Base-by-base conservation (phyloP, 768 basidiomycete genomes). In the Lentinula sp. region DNA sequence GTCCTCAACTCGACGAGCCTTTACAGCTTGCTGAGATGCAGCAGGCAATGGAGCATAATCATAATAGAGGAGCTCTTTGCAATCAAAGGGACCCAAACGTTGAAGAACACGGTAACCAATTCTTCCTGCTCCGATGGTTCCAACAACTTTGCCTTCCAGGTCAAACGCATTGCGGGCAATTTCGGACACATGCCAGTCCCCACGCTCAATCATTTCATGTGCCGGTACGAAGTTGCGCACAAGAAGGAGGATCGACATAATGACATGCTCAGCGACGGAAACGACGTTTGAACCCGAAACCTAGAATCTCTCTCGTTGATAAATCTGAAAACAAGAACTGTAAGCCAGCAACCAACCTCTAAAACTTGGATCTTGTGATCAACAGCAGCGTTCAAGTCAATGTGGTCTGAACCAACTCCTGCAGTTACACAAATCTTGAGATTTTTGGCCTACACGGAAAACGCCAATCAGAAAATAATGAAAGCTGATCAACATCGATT, bases 381-480 rank as follows among this genome's bases (percentile, higher is more conserved):
- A 65, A 91, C 93, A 28, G 91, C 89, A 21, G 92, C 89, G 72
- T 95, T 88, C 62, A 96, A 82, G 70, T 95, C 93, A 64, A 94
- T 85, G 76, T 91, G 92, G 75, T 95, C 94, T 18, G 89, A 92
- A 10, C 93, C 91, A 51, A 94, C 92, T 72, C 91, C 92, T 62
- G 93, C 94, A 23, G 94, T 97, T 68, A 95, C 82, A 68, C 89
- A 91, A 60, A 95, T 71, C 75, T 93, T 95, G 63, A 97, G 83
- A 66, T 95, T 94, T 75, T 89, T 88, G 35, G 94, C 92, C 83
- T 92, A 59, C 70, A 52, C 9, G 16, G 28, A 57, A 11, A 28
- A 55, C 8, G 37, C 28, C 28, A 64, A 40, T 58, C 28, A 53
- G 49, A 43, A 60, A 51, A 35, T 28, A 62, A 21, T 52, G 57